Evolutionary conservation across 106 monocot genomes (phyloP), one percentile per base, ranked within the genome.

Genomic region (Allium sativum): DNA sequence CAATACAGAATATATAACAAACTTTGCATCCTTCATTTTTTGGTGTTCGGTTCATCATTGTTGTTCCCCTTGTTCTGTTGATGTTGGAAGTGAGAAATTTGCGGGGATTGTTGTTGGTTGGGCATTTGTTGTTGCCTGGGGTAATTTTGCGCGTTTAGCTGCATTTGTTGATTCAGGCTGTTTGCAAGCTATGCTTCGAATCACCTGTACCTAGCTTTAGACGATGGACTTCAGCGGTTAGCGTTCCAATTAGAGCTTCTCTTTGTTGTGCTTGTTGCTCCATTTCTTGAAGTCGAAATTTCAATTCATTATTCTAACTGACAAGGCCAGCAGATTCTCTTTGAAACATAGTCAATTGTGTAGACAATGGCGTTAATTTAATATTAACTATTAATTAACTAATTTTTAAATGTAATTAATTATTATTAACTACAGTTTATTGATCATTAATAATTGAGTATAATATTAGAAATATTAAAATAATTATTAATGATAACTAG

Each of bases 211-310:
- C 74, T 61, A 95, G 68, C 67, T 95, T 95, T 60, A 95, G 73
- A 10, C 84, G 81, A 48, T 87, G 95, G 40, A 95, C 83, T 53
- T 88, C 88, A 12, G 75, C 75, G 20, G 77, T 75, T 12, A 88
- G 69, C 41, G 88, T 83, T 74, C 84, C 88, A 64, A 81, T 88
- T 4, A 88, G 70, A 69, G 88, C 88, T 68, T 88, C 88, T 76
- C 88, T 75, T 8, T 84, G 53, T 9, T 78, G 81, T 53, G 83
- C 88, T 52, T 88, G 88, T 58, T 81, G 88, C 59, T 88, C 88
- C 88, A 88, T 88, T 50, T 83, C 83, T 59, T 84, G 83, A 55
- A 88, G 75, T n/a, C 83, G 83, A 68, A 88, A 81, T 52, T 84
- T 88, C 56, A 88, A 59, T 59, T 88, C 83, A 66, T 73, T 84